Evolutionary conservation across 2,329 filamentous ascomycete genomes (phyloP), one percentile per base, ranked within the genome.

Genomic region (Dactylellina sp.): DNA sequence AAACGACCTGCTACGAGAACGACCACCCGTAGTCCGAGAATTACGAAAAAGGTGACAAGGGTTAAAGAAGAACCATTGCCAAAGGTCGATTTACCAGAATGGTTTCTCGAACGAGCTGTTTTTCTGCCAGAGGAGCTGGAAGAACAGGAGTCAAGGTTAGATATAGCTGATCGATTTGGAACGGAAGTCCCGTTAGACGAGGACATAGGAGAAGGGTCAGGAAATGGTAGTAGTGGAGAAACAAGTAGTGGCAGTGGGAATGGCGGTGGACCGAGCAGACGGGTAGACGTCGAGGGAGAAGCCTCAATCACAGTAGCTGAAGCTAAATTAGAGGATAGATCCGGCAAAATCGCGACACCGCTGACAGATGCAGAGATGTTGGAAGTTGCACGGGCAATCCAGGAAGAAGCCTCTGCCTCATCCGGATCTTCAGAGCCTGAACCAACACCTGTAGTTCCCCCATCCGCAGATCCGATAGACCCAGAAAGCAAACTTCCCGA

Each of bases 51-150:
- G 44, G 46, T 55, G 7, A 42, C 44, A 24, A 61, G 71, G 18
- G 20, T 60, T 25, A 75, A 66, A 53, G 74, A 75, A 55, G 55
- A 62, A 2, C 49, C 66, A n/a, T 24, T 77, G 18, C 75, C 76
- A 39, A 81, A 82, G 18, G 79, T 83, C 2, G 82, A 84, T 55
- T 81, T 91, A 12, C 87, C 89, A 0, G 80, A 83, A 64, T 85
- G 83, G 80, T 91, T 90, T 75, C 80, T 87, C 60, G 80, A 84
- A 40, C 79, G 82, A 18, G 85, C 85, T 62, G 83, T 90, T 25
- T 79, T 79, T 50, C 77, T 83, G 7, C 77, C 80, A 28, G 80
- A 83, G 32, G 80, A 82, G 77, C n/a, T 44, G 62, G 39, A 40
- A 47, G 25, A 1, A 25, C 66, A 50, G 28, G 60, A 66, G 32